These are phyloP conservation scores for Rhizophagus sp. DNA, from an alignment of 192 early-diverging fungal genomes.

Conservation along the genomic window DNA sequence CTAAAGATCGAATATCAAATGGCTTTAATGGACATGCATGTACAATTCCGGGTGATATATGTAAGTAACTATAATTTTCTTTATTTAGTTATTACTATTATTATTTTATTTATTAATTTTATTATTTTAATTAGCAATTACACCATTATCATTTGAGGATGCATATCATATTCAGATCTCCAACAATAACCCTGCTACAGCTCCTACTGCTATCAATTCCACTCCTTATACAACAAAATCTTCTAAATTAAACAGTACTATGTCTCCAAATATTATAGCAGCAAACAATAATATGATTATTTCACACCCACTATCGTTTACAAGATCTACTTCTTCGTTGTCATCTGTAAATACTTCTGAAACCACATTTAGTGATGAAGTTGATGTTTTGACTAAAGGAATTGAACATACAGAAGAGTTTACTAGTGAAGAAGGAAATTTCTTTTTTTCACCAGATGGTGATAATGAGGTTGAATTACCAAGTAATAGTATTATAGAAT, in stretches of 20 bases:
- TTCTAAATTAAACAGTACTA: not conserved
- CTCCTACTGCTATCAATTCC: slow-evolving; percentile 4
- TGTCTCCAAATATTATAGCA: not conserved
- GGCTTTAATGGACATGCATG: not conserved
- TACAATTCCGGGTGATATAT: not conserved
- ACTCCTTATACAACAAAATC: not conserved
- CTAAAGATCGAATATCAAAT: slow-evolving; percentile 14
- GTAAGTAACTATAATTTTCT: not conserved
- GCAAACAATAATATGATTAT: not conserved
- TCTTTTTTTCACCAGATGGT: slow-evolving; percentile 57
- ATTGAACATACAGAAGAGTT: slow-evolving; percentile 2
- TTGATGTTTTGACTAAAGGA: not conserved
- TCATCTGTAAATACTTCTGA: slow-evolving; percentile 4
- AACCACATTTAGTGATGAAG: slow-evolving; percentile 14
- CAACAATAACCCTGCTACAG: slow-evolving; percentile 35
- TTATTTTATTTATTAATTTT: not conserved
- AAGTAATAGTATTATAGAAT: slow-evolving; percentile 23
- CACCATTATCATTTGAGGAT: slow-evolving; percentile 61
- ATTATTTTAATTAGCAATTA: slow-evolving; percentile 22
- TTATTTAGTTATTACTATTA: not conserved
- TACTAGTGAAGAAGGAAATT: slow-evolving; percentile 27
- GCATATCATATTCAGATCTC: slow-evolving; percentile 51
- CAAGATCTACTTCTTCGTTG: slow-evolving; percentile 14
- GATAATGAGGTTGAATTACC: slow-evolving; percentile 59
- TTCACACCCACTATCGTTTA: not conserved